Evolutionary conservation across 2,329 filamentous ascomycete species (phyloP).

Genomic region (Trichocomaceae sp.): DNA sequence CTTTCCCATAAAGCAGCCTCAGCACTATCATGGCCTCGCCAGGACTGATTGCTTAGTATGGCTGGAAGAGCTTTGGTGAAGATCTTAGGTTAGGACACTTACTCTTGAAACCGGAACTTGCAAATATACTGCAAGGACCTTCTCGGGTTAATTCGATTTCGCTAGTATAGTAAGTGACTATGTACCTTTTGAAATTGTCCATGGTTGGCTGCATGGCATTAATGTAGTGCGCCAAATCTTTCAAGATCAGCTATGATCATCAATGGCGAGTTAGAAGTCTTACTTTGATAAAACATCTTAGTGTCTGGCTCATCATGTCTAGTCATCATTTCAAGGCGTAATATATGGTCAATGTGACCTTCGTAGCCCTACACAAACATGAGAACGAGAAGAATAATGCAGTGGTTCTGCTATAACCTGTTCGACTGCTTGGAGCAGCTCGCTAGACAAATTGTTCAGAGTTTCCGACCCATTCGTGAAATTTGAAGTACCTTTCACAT

Average conservation of each 20-base stretch:
- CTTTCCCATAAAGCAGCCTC: conserved; percentile 57
- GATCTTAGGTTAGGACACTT: conserved; percentile 17
- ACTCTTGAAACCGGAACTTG: conserved; percentile 53
- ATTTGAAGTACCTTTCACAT: not conserved
- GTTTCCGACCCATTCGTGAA: conserved; percentile 23
- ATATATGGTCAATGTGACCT: conserved; percentile 58
- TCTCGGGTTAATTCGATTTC: not conserved
- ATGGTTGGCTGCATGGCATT: conserved; percentile 55
- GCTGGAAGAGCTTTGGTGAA: no score
- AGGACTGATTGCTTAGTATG: conserved; percentile 21
- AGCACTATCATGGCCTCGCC: conserved; percentile 45
- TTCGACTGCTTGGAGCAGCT: conserved; percentile 1
- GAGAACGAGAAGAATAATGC: not conserved
- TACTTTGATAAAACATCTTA: conserved; percentile 38
- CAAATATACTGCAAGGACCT: conserved; percentile 61
- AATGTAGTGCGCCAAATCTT: conserved; percentile 57
- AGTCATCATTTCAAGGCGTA: conserved; percentile 61
- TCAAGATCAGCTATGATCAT: conserved; percentile 14
- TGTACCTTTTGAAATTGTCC: conserved; percentile 54
- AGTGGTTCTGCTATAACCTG: not conserved
- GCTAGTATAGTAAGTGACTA: not conserved
- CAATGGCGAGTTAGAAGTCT: conserved; percentile 10
- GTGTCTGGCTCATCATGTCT: conserved; percentile 29
- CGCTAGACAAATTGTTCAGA: not conserved
- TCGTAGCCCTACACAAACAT: conserved; percentile 45